phyloP scores from a whole-genome alignment of 805 yeast genomes.

The Candida schatavii region DNA sequence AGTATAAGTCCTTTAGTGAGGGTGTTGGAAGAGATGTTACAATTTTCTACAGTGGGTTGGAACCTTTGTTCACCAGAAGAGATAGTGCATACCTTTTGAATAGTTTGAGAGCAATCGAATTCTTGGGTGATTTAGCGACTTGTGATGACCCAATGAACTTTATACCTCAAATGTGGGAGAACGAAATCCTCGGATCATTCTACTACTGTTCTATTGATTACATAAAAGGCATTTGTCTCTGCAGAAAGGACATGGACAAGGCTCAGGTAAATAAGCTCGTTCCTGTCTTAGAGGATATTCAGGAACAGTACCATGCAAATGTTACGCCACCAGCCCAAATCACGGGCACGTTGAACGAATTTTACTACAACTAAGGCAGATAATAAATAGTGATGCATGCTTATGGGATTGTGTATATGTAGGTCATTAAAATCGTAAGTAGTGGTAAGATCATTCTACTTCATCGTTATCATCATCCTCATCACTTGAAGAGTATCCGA shows the following conservation, averaged over 20 bases:
- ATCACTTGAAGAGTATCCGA: slow-evolving; percentile 4
- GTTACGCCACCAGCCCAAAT: slow-evolving; percentile 32
- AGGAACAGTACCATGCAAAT: slow-evolving; percentile 27
- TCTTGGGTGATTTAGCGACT: slow-evolving; percentile 36
- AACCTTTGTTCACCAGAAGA: slow-evolving; percentile 37
- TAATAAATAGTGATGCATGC: neutral
- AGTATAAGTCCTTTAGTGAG: slow-evolving; percentile 36
- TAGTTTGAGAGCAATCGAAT: slow-evolving; percentile 40
- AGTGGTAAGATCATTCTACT: no score
- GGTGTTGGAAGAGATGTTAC: slow-evolving; percentile 38
- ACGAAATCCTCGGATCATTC: slow-evolving; percentile 57
- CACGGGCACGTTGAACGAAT: slow-evolving; percentile 34
- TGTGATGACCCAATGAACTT: slow-evolving; percentile 32
- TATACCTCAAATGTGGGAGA: slow-evolving; percentile 51
- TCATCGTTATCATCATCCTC: no score
- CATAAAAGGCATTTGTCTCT: slow-evolving; percentile 59
- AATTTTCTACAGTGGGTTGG: slow-evolving; percentile 34
- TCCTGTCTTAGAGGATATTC: slow-evolving; percentile 25
- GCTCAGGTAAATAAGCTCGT: slow-evolving; percentile 25
- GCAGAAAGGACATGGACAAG: slow-evolving; percentile 44
- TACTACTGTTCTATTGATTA: slow-evolving; percentile 77
- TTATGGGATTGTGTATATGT: neutral
- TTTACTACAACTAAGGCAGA: slow-evolving; percentile 21
- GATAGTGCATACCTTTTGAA: slow-evolving; percentile 37
- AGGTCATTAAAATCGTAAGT: neutral